These are phyloP conservation scores for Fusarium oxysporum DNA, from an alignment of 2,329 filamentous ascomycete genomes.

Conservation along the genomic window DNA sequence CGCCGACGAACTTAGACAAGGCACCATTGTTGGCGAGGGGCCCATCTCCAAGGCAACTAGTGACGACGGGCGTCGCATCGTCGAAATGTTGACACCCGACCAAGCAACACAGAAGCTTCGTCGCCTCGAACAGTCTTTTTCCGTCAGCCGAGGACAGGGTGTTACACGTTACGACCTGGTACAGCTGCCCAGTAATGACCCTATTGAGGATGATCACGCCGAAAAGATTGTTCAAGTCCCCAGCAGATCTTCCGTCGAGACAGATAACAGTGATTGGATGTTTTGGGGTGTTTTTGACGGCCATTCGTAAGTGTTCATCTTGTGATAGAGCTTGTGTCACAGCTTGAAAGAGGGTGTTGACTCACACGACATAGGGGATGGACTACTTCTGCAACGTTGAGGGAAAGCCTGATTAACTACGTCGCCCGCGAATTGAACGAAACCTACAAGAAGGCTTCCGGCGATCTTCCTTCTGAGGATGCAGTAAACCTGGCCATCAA, in stretches of 20 bases:
- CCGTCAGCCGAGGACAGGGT: conserved; percentile 88
- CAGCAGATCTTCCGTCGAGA: conserved; percentile 58
- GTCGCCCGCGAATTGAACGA: conserved; percentile 93
- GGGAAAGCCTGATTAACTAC: conserved; percentile 90
- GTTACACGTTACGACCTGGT: conserved; percentile 95
- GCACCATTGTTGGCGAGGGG: conserved; percentile 84
- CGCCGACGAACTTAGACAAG: conserved; percentile 89
- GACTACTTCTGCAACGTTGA: conserved; percentile 96
- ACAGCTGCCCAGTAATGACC: conserved; percentile 94
- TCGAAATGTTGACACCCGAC: conserved; percentile 97
- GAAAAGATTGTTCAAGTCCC: conserved; percentile 97
- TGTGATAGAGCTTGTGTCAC: neutral
- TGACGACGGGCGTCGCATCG: conserved; percentile 83
- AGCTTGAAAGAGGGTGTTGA: neutral
- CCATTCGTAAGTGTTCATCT: conserved; percentile 75
- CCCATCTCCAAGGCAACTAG: conserved; percentile 90
- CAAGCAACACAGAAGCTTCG: conserved; percentile 92
- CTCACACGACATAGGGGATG: conserved; percentile 74
- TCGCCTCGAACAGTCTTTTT: conserved; percentile 90
- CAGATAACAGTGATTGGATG: conserved; percentile 90
- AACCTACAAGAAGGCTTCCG: conserved; percentile 81
- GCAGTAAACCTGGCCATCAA: conserved; percentile 94
- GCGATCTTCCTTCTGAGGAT: conserved; percentile 77
- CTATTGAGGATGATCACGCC: conserved; percentile 97
- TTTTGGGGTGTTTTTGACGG: conserved; percentile 99